Conservation (phyloP, 768 basidiomycete genomes). For the Hericium rajendrae region DNA sequence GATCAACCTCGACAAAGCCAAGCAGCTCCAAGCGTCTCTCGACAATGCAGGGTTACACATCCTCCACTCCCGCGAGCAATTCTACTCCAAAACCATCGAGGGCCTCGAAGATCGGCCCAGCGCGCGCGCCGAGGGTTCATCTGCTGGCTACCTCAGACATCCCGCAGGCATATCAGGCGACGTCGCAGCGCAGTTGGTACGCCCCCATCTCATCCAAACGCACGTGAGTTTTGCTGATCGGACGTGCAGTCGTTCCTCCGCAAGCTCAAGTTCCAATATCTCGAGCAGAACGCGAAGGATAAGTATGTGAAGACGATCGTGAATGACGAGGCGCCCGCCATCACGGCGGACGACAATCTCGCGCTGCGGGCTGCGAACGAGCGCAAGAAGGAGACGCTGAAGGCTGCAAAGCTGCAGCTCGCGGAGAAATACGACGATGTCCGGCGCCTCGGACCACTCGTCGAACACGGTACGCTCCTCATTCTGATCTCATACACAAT, state of each 20-base stretch:
- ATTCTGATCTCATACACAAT: neutral
- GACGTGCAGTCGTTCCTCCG: conserved; percentile 53
- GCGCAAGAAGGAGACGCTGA: conserved; percentile 61
- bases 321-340: conserved; percentile 73
- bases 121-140: conserved; percentile 1
- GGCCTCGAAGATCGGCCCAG: conserved; percentile 3
- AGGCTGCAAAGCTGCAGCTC: conserved; percentile 52
- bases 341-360: conserved; percentile 75
- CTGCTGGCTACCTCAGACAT: neutral
- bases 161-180: conserved; percentile 25
- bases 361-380: conserved; percentile 49
- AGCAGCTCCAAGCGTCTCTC: conserved; percentile 6
- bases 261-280: conserved; percentile 81
- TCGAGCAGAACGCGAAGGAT: conserved; percentile 87
- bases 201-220: conserved; percentile 14
- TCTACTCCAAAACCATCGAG: conserved; percentile 8
- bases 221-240: neutral
- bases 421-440: conserved; percentile 56
- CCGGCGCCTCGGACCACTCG: conserved; percentile 49
- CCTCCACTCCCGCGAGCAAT: conserved; percentile 11
- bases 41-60: conserved; percentile 10
- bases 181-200: conserved; percentile 51
- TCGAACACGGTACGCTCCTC: conserved; percentile 47
- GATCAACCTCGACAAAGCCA: conserved; percentile 4
- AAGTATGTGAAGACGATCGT: conserved; percentile 83